Evolutionary conservation across 1,284 basidiomycete genomes (phyloP).

Genomic region (Sphaerobolus stellatus): DNA sequence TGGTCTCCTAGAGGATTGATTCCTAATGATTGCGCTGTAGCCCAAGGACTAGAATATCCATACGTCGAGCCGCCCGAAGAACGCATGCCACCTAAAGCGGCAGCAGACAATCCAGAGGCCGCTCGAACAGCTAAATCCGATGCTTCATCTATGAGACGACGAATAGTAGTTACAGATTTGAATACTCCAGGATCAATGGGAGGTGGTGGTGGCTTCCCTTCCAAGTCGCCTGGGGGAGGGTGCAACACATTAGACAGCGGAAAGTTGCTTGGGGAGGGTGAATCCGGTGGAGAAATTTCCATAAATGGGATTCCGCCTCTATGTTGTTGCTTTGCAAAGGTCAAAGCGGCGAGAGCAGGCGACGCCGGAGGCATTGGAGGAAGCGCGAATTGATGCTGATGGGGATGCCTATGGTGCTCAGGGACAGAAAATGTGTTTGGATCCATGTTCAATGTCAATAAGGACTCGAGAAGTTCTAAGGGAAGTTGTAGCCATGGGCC

Average conservation of each 20-base stretch:
- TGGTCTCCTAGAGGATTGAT: conserved; percentile 51
- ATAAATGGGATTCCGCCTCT: conserved; percentile 42
- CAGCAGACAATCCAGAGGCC: conserved; percentile 71
- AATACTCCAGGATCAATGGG: conserved; percentile 85
- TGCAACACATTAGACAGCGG: conserved; percentile 8
- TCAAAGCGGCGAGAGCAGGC: conserved; percentile 29
- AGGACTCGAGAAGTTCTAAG: conserved; percentile 75
- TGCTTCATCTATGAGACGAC: conserved; percentile 79
- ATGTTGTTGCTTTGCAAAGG: conserved; percentile 25
- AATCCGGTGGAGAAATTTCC: conserved; percentile 34
- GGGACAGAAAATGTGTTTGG: conserved; percentile 56
- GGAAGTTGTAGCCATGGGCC: conserved; percentile 87
- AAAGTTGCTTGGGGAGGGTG: conserved; percentile 42
- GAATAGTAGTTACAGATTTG: conserved; percentile 66
- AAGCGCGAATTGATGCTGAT: conserved; percentile 36
- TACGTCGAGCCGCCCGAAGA: conserved; percentile 26
- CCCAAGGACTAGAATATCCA: conserved; percentile 47
- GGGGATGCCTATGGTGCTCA: too few relatives aligned
- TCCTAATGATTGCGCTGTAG: conserved; percentile 57
- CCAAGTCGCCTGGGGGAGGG: conserved; percentile 7
- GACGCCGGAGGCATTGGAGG: conserved; percentile 19
- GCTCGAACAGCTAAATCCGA: conserved; percentile 79
- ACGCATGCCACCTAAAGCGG: conserved; percentile 65
- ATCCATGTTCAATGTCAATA: conserved; percentile 71
- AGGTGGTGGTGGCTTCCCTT: conserved; percentile 46